Base-by-base conservation (phyloP, 179 eudicot genomes). In the Actinidia chinensis region DNA sequence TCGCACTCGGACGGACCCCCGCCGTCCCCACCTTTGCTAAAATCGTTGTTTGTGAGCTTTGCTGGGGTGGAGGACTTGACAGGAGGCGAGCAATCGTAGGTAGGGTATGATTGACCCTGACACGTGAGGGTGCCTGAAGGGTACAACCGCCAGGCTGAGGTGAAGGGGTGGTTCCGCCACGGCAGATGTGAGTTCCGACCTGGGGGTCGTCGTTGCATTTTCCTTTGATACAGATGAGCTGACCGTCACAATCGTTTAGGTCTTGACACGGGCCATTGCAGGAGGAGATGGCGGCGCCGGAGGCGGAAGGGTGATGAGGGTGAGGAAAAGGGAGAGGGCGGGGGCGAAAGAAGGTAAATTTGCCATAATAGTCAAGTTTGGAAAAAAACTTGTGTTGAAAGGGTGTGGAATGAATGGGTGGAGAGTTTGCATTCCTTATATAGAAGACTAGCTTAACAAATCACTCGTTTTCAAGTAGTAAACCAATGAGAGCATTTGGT, bases 41-140 rank as follows among this genome's bases (percentile, higher is more conserved):
- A 79, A 48, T 79, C 63, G 23, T 79, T 70, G 18, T 60, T 17
- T 4, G 80, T 82, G 12, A 82, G 82, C 15, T 44, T 54, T 18
- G 82, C 85, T 1, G 76, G 48, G 6, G 85, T 82, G 42, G 80
- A 61, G 20, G 73, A 40, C 33, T 85, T 76, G 47, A 90, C 84
- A 0, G 77, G 61, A 0, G 94, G 94, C 1, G 90, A 89, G 78
- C 93, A 90, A 0, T 80, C 79, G 73, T 79, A 89, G 40, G 80
- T 89, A 47, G 81, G 81, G 84, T 89, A 83, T 3, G 54, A 82
- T 81, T 58, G 61, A 36, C 80, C 81, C 40, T 36, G 40, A 3
- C 70, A 82, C 64, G 68, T 15, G 11, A 81, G 72, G 4, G 77
- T 48, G 46, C 73, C 73, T 17, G 56, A 70, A 8, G 68, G 77